These are phyloP conservation scores for Xylaria sp. DNA, from an alignment of 2,329 filamentous ascomycete species.

Conservation along the genomic window DNA sequence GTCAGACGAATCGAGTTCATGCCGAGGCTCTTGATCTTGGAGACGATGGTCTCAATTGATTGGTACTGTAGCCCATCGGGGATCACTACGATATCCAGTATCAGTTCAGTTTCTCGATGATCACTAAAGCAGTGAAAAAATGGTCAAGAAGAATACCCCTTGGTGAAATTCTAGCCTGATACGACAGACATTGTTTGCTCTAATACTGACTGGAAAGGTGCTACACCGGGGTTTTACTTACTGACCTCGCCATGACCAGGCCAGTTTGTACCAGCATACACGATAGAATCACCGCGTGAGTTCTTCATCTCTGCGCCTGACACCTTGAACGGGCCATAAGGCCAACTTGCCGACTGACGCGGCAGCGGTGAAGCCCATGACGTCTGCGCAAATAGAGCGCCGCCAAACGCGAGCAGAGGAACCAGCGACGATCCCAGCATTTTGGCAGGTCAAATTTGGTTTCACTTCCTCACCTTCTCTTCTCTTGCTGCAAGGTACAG, in stretches of 20 bases:
- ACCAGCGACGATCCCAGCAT: conserved; percentile 41
- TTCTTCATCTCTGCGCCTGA: conserved; percentile 57
- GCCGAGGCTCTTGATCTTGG: conserved; percentile 66
- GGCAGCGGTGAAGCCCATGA: conserved; percentile 40
- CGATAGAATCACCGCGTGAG: conserved; percentile 55
- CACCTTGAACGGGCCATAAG: conserved; percentile 50
- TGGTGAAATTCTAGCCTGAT: not conserved
- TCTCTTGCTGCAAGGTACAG: not conserved
- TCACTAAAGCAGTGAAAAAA: not conserved
- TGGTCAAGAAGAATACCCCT: not conserved
- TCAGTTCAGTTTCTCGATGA: conserved; percentile 3
- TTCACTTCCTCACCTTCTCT: conserved; percentile 3
- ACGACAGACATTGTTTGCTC: not conserved
- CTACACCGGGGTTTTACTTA: conserved; percentile 23
- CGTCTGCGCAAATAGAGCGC: conserved; percentile 33
- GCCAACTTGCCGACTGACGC: conserved; percentile 40
- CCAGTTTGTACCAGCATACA: conserved; percentile 69
- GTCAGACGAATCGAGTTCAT: conserved; percentile 72
- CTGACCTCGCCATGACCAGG: conserved; percentile 68
- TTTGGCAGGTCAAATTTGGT: conserved; percentile 5
- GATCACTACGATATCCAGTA: conserved; percentile 54
- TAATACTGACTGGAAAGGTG: not conserved
- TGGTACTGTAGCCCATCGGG: conserved; percentile 72
- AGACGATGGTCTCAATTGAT: conserved; percentile 64
- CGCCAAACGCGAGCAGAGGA: conserved; percentile 42